These are phyloP conservation scores for Ochromonas danica DNA, from an alignment of 108 stramenopile species.

Conservation along the genomic window DNA sequence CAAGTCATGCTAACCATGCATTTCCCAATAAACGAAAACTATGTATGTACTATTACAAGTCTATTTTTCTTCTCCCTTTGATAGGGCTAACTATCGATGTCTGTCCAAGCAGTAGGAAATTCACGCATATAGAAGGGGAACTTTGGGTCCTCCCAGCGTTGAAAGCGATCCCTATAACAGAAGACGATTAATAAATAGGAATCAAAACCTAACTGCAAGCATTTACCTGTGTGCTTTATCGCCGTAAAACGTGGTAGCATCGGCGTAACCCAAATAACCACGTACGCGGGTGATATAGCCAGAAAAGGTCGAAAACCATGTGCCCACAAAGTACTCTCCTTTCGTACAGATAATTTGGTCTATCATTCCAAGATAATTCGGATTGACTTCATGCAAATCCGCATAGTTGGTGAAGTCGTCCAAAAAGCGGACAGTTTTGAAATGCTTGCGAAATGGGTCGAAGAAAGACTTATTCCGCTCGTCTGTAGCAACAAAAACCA, in stretches of 20 bases:
- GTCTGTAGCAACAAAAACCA: constrained; percentile 80
- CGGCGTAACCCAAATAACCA: constrained; percentile 65
- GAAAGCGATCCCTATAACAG: constrained; percentile 63
- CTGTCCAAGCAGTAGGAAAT: constrained; percentile 75
- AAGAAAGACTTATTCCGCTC: constrained; percentile 75
- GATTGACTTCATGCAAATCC: constrained; percentile 65
- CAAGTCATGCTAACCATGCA: no score
- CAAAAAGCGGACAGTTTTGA: constrained; percentile 58
- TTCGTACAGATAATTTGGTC: constrained; percentile 81
- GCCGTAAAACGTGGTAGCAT: constrained; percentile 39
- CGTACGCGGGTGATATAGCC: constrained; percentile 83
- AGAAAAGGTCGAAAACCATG: constrained; percentile 85
- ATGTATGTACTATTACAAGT: no score
- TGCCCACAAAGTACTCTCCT: constrained; percentile 78
- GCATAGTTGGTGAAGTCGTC: constrained; percentile 64
- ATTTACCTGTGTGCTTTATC: constrained; percentile 20
- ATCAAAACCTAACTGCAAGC: no score
- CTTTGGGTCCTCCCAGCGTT: constrained; percentile 65
- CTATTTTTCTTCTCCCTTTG: no score
- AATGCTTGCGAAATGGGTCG: constrained; percentile 51
- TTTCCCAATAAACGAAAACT: no score
- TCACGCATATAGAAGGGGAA: constrained; percentile 73
- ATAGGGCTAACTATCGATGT: constrained; percentile 66
- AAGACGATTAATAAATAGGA: no score
- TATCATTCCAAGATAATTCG: constrained; percentile 85